Base-by-base conservation (phyloP, 768 basidiomycete species). In the Termitomyces sp. region DNA sequence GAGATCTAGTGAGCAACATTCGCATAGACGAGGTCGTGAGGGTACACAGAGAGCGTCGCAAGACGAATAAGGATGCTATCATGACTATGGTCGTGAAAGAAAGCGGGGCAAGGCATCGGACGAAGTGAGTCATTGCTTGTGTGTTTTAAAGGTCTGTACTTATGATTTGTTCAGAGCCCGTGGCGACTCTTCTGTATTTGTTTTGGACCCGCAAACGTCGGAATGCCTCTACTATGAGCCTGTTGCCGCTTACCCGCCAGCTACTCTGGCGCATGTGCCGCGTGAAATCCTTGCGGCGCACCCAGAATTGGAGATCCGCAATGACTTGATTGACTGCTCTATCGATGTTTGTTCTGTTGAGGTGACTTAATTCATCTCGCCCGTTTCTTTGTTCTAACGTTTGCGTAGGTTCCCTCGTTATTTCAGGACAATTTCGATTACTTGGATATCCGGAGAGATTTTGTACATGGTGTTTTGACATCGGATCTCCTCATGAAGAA, bases 371-470 rank as follows among this genome's bases (percentile, higher is more conserved):
- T 33, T 62, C 34, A 54, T 39, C 9, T 31, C 51, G 51, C 47
- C 44, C 27, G n/a, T 54, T 7, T 11, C 4, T 50, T 36, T 49
- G 30, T 42, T 42, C 55, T 58, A 18, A 16, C 41, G 58, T 56
- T 39, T 52, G 15, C 65, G 16, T 49, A 97, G 90, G 91, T 98
- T 39, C 95, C 94, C 1, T 95, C 95, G 1, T 71, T 98, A 5
- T 99, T 98, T 76, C 94, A 95, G 70, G 97, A 98, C 75, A 98
- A 98, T 74, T 99, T 99, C 68, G 97, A 98, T 74, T 98, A 95
- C 68, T 85, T 87, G 15, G 93, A 95, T 73, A 82, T 98, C 60
- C 86, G 95, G 58, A 80, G 85, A 63, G 94, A 98, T 73, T 97
- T 99, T 67, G 90, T 98, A 16, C 91, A 92, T 68, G 96, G 96